These are phyloP conservation scores for Paralagenidium karlingii DNA, from an alignment of 352 stramenopile genomes.

Conservation along the genomic window DNA sequence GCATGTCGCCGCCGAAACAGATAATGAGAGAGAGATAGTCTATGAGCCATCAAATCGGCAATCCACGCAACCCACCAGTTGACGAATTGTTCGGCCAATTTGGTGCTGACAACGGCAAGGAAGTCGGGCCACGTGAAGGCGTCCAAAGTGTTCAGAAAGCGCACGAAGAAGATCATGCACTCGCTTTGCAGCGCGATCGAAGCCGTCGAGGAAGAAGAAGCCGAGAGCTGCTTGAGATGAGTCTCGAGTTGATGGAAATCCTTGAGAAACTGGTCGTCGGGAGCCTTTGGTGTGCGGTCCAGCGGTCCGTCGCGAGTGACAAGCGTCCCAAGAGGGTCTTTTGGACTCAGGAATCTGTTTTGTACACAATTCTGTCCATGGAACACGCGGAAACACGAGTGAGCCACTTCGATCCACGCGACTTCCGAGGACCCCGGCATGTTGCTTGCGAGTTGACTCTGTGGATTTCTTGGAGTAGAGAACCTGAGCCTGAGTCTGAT, in stretches of 20 bases:
- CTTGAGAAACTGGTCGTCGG: too few relatives aligned
- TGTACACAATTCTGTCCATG: too few relatives aligned
- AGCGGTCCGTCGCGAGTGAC: too few relatives aligned
- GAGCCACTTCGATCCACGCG: too few relatives aligned
- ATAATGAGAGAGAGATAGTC: background rate
- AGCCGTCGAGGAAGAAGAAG: background rate
- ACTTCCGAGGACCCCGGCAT: too few relatives aligned
- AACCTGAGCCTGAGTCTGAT: too few relatives aligned
- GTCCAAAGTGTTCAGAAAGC: conserved; percentile 33
- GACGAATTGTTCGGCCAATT: conserved; percentile 37
- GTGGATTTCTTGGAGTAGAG: too few relatives aligned
- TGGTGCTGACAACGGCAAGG: conserved; percentile 30
- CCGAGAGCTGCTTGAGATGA: background rate
- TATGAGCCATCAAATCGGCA: background rate
- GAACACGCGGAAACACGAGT: too few relatives aligned
- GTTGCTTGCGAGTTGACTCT: too few relatives aligned
- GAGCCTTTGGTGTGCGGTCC: too few relatives aligned
- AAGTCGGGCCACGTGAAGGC: conserved; percentile 55
- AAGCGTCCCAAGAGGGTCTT: too few relatives aligned
- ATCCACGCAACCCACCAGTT: conserved; percentile 11
- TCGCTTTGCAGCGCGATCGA: background rate
- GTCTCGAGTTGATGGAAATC: background rate
- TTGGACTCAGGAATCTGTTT: too few relatives aligned
- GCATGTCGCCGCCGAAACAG: background rate
- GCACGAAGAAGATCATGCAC: conserved; percentile 25